Evolutionary conservation across 495 filamentous ascomycete genomes (phyloP), one percentile per base, ranked within the genome.

Genomic region (Penicillium cinerascens): DNA sequence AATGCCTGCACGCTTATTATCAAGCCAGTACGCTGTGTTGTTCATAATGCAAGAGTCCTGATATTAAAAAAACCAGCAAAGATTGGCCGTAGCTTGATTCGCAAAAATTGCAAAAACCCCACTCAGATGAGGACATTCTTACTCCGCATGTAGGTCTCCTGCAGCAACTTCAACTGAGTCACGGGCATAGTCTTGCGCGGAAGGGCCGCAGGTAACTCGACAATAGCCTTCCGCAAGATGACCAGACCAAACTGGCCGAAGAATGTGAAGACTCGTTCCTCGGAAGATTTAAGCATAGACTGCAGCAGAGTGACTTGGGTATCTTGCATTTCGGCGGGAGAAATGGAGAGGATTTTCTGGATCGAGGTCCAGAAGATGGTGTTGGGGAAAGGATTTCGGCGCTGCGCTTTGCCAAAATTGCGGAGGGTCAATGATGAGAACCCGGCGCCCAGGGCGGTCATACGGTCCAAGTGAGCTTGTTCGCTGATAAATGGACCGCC

Each of bases 371-470:
- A 99, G 69, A 91, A 97, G 21, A 91, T 75, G 21, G 75, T 75
- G 38, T 87, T 86, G 0, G 91, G 89, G 61, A 86, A 91, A 0
- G 92, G 91, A 52, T 95, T 95, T 18, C 64, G 65, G n/a, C 75
- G 73, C 25, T 74, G 73, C 0, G 84, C 81, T 54, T 78, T 83
- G 27, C 77, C 75, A 60, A 95, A 98, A 58, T 95, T 87, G 27
- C 92, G 85, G 6, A 96, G 75, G 2, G 86, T 78, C 15, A 97
- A 71, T 6, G 92, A 80, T 0, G 92, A 85, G 63, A 83, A 99
- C 2, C 95, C 95, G 16, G 87, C 84, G 0, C 83, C 89, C 1
- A 97, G 71, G 2, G 91, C 93, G 6, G 82, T 86, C 87, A 96
- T 92, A 18, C 88, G 80, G 58, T 90, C 86, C 51, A 78, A 77